Conservation (phyloP, 306 rosid species). For the Sechiopsis laciniata region DNA sequence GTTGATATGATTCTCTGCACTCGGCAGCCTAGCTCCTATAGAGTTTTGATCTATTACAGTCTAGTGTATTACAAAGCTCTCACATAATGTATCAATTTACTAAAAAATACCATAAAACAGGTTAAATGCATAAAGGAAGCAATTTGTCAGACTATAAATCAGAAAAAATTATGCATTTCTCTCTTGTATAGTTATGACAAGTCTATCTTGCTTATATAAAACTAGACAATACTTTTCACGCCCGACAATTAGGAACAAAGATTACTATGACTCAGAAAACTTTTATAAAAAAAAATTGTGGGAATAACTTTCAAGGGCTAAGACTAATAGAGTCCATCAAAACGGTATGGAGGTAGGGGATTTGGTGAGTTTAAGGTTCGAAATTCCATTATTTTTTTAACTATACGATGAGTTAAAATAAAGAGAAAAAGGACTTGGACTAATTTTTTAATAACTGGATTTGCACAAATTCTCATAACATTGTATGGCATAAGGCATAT, state of each 20-base stretch:
- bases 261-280: neutral
- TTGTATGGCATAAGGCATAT: neutral
- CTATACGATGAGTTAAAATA: neutral
- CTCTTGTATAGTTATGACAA: neutral
- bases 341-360: neutral
- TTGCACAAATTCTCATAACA: conserved; percentile 9
- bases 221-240: neutral
- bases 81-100: neutral
- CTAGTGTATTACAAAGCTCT: neutral
- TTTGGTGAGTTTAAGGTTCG: conserved; percentile 16
- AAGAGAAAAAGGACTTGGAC: neutral
- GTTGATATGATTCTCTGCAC: conserved; percentile 6
- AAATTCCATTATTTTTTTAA: neutral
- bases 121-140: neutral
- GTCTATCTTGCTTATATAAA: neutral
- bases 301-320: neutral
- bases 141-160: neutral
- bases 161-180: neutral
- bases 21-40: neutral
- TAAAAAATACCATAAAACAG: neutral
- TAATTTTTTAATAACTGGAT: neutral
- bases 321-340: conserved; percentile 1
- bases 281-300: neutral
- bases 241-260: neutral
- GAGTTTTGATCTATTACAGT: neutral